Percentiles rank a stretch among this genome's conserved stretches.
Conservation (phyloP, 1,284 basidiomycete genomes). For the Ustilago vetiveriae region DNA sequence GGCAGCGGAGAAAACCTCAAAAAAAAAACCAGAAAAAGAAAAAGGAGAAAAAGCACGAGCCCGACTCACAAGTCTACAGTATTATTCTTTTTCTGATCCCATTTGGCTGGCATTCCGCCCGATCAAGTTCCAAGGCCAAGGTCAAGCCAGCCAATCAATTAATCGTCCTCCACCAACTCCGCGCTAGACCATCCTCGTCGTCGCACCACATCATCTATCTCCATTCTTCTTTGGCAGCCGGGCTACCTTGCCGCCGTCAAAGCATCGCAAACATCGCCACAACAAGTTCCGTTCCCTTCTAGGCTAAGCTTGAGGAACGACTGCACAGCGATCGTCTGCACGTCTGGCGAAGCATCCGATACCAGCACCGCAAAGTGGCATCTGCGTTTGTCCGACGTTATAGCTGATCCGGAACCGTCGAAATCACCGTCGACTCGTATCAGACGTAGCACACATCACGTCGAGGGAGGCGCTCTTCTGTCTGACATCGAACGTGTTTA, state of each 20-base stretch:
- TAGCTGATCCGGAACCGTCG: background rate
- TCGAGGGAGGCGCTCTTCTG: no score
- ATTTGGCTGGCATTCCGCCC: background rate
- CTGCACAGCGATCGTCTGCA: background rate
- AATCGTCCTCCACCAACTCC: slow-evolving; percentile 21
- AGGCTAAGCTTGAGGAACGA: background rate
- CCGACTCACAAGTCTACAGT: no score
- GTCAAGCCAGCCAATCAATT: slow-evolving; percentile 15
- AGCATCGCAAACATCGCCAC: no score
- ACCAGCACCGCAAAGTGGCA: background rate
- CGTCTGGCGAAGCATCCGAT: background rate
- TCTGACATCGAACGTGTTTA: background rate
- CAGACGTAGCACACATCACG: no score
- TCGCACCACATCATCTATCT: no score
- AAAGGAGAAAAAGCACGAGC: slow-evolving; percentile 4
- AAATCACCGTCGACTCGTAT: no score
- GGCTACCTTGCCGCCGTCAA: background rate
- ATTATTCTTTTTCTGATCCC: background rate
- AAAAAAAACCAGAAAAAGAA: background rate
- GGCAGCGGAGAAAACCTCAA: background rate
- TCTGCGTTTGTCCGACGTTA: background rate
- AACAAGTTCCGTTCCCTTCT: background rate
- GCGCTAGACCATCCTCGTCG: background rate
- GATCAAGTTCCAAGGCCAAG: background rate
- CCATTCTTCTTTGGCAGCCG: slow-evolving; percentile 4